A percentile compares a stretch with the other conserved stretches of the same genome.
Evolutionary conservation across 345 rosid species (phyloP).

Genomic region (Laguncularia racemosa): DNA sequence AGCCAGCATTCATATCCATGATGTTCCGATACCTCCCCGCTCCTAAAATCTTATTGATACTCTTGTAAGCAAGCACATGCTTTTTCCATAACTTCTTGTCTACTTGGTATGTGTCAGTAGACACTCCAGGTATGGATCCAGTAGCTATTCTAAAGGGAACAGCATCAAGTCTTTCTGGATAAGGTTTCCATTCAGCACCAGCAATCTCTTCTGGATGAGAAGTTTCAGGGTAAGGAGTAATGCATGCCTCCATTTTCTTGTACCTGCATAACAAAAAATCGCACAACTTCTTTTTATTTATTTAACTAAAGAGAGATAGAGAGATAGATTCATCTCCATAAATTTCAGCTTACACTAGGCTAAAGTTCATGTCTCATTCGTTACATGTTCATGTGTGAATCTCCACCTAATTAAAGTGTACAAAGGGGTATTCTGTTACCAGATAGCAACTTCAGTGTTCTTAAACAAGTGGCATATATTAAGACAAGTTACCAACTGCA

Average conservation of each 20-base stretch:
- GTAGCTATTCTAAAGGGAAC: constrained; percentile 46
- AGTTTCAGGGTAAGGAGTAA: constrained; percentile 53
- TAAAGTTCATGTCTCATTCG: too few relatives aligned
- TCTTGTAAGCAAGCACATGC: constrained; percentile 49
- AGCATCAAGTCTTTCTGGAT: constrained; percentile 49
- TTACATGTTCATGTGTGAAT: too few relatives aligned
- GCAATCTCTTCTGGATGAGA: constrained; percentile 29
- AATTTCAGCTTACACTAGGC: too few relatives aligned
- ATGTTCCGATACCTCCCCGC: constrained; percentile 60
- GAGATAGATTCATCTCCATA: too few relatives aligned
- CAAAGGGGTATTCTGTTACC: too few relatives aligned
- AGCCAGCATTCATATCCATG: constrained; percentile 74
- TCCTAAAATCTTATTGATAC: constrained; percentile 40
- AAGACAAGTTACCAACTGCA: too few relatives aligned
- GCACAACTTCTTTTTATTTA: background rate
- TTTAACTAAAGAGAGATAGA: too few relatives aligned
- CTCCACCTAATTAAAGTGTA: too few relatives aligned
- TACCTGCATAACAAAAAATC: constrained; percentile 31
- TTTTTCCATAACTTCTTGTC: constrained; percentile 49
- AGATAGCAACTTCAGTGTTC: too few relatives aligned
- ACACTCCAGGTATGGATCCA: constrained; percentile 41
- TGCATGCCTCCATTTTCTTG: constrained; percentile 58
- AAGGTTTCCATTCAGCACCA: constrained; percentile 37
- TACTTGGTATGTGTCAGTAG: constrained; percentile 33
- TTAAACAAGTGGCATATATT: too few relatives aligned